Base-by-base conservation (phyloP, 352 stramenopile genomes). In the Saprolegnia diclina region DNA sequence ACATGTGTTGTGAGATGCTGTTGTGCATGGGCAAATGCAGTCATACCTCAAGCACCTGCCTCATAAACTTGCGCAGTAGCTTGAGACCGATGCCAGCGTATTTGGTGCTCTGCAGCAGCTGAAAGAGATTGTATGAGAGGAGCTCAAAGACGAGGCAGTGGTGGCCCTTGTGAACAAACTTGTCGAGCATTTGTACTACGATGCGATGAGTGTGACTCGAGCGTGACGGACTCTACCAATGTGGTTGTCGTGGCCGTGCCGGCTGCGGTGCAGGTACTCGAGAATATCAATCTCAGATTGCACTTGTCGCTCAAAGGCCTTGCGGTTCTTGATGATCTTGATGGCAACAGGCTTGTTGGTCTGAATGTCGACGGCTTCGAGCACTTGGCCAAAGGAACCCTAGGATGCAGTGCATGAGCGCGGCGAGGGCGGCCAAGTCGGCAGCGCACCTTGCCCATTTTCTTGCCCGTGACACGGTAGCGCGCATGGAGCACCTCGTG, bases 281-380 rank as follows among this genome's bases (percentile, higher is more conserved):
- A 99, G 77, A 22, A 99, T 90, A 56, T 85, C 85, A 72, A 99
- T 98, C 79, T 99, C 97, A 11, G 90, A 98, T 83, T 97, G 92
- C 6, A 97, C 97, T 74, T 99, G 97, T 56, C 93, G 78, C 22
- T 92, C 90, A 74, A 99, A 99, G 54, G 96, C 90, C 72, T 97
- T 97, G 71, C 98, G 98, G 74, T 94, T 98, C 82, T 99, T 99
- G 62, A 99, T 98, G 67, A 99, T 98, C 80, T 99, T 99, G 73
- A 99, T 98, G 10, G 96, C 96, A n/a, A 99, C 95, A n/a, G 97
- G 75, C 48, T 82, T 67, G 4, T 90, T 77, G 0, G 83, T 96
- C 66, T 85, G 62, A 10, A 82, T 79, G 71, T 96, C 88, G 6
- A 83, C n/a, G 10, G 80, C 86, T 68, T 92, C 81, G 45, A 92